phyloP scores from a whole-genome alignment of 768 basidiomycete genomes.

The Boletus rufocinnamomeus region DNA sequence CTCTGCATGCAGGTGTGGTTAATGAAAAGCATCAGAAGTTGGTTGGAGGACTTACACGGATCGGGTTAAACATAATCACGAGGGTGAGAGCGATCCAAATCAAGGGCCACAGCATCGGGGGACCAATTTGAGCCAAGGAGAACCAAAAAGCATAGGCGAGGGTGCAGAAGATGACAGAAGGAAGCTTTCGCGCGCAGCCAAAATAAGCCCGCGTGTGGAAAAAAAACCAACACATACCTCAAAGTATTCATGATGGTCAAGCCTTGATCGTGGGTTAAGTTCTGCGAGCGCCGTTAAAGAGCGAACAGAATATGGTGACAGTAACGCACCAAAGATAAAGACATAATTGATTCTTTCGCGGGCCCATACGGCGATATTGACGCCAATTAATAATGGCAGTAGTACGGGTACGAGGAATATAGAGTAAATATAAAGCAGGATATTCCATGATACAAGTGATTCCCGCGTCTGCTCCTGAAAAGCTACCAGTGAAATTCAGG shows the following conservation, averaged over 20 bases:
- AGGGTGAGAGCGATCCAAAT: constrained; percentile 73
- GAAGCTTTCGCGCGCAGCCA: constrained; percentile 51
- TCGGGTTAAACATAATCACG: constrained; percentile 69
- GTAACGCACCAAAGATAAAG: constrained; percentile 77
- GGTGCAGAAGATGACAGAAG: constrained; percentile 67
- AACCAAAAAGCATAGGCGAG: constrained; percentile 84
- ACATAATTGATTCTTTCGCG: constrained; percentile 83
- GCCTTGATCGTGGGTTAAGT: constrained; percentile 63
- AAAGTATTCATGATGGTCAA: constrained; percentile 80
- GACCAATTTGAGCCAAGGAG: constrained; percentile 68
- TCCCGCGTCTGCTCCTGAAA: constrained; percentile 51
- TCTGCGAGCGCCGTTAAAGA: constrained; percentile 41
- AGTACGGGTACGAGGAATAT: constrained; percentile 72
- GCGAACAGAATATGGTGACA: background rate
- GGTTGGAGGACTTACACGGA: constrained; percentile 48
- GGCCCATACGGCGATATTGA: constrained; percentile 81
- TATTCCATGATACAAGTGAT: constrained; percentile 67
- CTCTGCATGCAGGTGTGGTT: constrained; percentile 47
- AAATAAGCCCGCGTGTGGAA: background rate
- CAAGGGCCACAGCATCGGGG: constrained; percentile 75
- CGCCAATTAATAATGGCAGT: constrained; percentile 73
- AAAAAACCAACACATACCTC: constrained; percentile 45
- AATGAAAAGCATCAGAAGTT: background rate
- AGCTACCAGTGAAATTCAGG: constrained; percentile 39
- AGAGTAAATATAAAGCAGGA: constrained; percentile 76